Evolutionary conservation across 345 rosid genomes (phyloP), one percentile per base, ranked within the genome.

Genomic region (Turnera subulata): DNA sequence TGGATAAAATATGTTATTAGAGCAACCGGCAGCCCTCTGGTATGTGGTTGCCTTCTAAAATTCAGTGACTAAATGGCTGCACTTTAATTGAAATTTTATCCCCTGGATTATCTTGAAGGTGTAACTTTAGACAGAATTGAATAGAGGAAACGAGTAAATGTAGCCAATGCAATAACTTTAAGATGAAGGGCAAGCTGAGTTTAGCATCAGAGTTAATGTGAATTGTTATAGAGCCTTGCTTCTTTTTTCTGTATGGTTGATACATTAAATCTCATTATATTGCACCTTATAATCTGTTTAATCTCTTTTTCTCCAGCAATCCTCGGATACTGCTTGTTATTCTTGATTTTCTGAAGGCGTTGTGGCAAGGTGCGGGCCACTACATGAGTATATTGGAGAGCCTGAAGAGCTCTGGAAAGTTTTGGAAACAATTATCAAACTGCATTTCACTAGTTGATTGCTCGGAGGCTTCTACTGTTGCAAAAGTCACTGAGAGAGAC

Each of bases 331-430:
- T 87, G 70, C 78, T 87, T 64, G 56, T 66, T 69, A 61, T 82
- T 50, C 80, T 89, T 58, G 71, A 78, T 68, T 78, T 93, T 74
- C 76, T 93, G 40, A 93, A 85, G 84, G 74, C 91, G 47, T 72
- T 85, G 73, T 93, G 99, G 97, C 89, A 87, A 75, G 96, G 91
- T 63, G 97, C 92, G 72, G 85, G 71, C 58, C 90, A 76, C 18
- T 89, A 83, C 63, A 66, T 64, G 1, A 49, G 66, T 60, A 62
- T 85, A 54, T 56, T 87, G 78, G 87, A 84, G 40, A 50, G 58
- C 50, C 60, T 93, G 32, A 85, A 80, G 70, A 71, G 56, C 53
- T 80, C 83, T 54, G 75, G 71, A 46, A 68, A 44, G 56, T 78
- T 87, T 71, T 93, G 94, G 99, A 87, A 79, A 62, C 75, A 76